A percentile compares a stretch with the other conserved stretches of the same genome.
phyloP scores from a whole-genome alignment of 176 grass and related monocot species.

The Triticum aestivum region DNA sequence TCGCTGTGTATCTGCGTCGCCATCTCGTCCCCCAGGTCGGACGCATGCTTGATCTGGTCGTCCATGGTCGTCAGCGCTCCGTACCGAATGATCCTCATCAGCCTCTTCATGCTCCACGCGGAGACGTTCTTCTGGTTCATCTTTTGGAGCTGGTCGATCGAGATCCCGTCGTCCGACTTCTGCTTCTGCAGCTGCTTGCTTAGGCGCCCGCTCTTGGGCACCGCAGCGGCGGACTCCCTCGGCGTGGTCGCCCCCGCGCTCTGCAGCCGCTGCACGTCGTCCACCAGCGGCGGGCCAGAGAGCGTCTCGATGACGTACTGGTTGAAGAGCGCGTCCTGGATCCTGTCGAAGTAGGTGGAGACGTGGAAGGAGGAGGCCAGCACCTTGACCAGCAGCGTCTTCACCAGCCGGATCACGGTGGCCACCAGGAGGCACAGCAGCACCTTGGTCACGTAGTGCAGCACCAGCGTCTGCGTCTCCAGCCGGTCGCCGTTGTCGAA shows the following conservation, averaged over 20 bases:
- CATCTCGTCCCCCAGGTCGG: slow-evolving; percentile 53
- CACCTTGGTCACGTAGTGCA: slow-evolving; percentile 86
- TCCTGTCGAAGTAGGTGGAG: slow-evolving; percentile 95
- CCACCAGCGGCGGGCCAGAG: slow-evolving; percentile 71
- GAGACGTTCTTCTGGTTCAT: slow-evolving; percentile 95
- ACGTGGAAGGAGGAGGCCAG: slow-evolving; percentile 94
- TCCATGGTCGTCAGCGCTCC: slow-evolving; percentile 81
- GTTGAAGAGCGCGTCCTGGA: slow-evolving; percentile 94
- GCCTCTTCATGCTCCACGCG: slow-evolving; percentile 93
- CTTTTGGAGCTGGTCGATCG: slow-evolving; percentile 82
- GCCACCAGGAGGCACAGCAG: slow-evolving; percentile 83
- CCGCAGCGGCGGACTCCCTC: slow-evolving; percentile 7
- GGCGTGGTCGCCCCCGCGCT: slow-evolving; percentile 58
- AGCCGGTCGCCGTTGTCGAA: slow-evolving; percentile 56
- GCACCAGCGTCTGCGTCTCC: slow-evolving; percentile 42
- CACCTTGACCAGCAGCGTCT: slow-evolving; percentile 92
- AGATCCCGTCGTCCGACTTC: slow-evolving; percentile 64
- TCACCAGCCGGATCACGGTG: slow-evolving; percentile 71
- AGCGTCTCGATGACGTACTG: slow-evolving; percentile 96
- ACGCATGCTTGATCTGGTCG: slow-evolving; percentile 51
- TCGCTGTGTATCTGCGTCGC: slow-evolving; percentile 77
- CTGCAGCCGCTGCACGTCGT: slow-evolving; percentile 83
- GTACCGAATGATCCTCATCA: slow-evolving; percentile 86
- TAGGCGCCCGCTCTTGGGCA: slow-evolving; percentile 49
- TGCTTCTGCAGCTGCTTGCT: slow-evolving; percentile 57